phyloP scores from a whole-genome alignment of 192 early-diverging fungal genomes.

The Coemansia sp. region DNA sequence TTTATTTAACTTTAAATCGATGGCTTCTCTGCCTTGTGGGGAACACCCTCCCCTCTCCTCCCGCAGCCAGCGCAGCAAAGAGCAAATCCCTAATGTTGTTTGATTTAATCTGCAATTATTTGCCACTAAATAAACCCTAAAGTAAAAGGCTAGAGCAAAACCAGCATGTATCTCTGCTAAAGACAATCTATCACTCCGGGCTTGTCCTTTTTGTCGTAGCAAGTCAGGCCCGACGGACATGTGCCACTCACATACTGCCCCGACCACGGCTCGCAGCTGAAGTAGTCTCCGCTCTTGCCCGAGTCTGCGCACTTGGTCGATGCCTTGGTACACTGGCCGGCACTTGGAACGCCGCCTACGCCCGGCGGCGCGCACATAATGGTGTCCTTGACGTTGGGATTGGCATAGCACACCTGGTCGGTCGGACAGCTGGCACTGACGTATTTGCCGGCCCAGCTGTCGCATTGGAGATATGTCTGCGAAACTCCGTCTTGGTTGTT shows the following conservation, averaged over 20 bases:
- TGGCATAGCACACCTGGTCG: constrained; percentile 54
- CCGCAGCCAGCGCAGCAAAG: neutral
- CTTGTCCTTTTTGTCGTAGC: constrained; percentile 16
- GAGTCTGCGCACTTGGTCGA: constrained; percentile 41
- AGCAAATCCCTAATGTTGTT: too few relatives aligned
- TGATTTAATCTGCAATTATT: too few relatives aligned
- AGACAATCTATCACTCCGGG: constrained; percentile 27
- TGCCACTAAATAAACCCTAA: neutral
- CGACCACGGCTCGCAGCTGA: constrained; percentile 43
- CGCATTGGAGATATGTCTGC: constrained; percentile 53
- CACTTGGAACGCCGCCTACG: constrained; percentile 25
- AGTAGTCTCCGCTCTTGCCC: constrained; percentile 31
- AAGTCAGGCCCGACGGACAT: constrained; percentile 33
- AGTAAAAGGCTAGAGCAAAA: neutral
- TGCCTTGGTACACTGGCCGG: constrained; percentile 34
- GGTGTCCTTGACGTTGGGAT: constrained; percentile 34
- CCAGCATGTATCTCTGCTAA: neutral
- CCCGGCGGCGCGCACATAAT: constrained; percentile 46
- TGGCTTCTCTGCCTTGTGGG: constrained; percentile 2
- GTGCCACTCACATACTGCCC: constrained; percentile 35
- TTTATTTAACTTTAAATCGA: neutral
- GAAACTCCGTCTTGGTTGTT: constrained; percentile 47
- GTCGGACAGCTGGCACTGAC: constrained; percentile 26
- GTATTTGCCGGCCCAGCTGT: constrained; percentile 34
- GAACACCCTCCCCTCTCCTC: too few relatives aligned